Percentiles rank a stretch among this genome's conserved stretches.
Evolutionary conservation across 2,329 filamentous ascomycete species (phyloP).

Genomic region (Botrytis pseudocinerea): DNA sequence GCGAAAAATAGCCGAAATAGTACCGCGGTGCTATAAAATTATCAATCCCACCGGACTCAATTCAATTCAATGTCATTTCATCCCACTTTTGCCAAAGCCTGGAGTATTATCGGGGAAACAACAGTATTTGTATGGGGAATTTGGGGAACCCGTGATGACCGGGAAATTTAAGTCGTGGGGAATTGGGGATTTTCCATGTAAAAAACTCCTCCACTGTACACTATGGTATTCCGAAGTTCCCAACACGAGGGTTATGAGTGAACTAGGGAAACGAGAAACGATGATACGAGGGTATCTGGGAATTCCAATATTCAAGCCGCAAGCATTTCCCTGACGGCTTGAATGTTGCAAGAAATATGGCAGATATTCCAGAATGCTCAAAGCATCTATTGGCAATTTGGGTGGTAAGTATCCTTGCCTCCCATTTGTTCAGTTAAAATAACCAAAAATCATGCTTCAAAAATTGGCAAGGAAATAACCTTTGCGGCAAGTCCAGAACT

Average conservation of each 20-base stretch:
- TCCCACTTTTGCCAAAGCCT: conserved; percentile 12
- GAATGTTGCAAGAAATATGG: neutral
- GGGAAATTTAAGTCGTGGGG: neutral
- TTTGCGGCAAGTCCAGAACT: neutral
- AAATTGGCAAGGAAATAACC: neutral
- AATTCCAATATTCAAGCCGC: neutral
- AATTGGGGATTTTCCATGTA: conserved; percentile 5
- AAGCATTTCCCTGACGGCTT: neutral
- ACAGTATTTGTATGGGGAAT: neutral
- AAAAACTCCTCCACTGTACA: neutral
- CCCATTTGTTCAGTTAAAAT: neutral
- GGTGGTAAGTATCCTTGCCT: neutral
- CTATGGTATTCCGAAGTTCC: neutral
- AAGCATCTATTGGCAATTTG: neutral
- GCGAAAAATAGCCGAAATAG: neutral
- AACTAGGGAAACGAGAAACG: neutral
- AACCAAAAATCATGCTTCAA: neutral
- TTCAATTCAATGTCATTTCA: neutral
- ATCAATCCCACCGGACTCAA: neutral
- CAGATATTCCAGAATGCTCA: neutral
- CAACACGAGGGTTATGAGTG: neutral
- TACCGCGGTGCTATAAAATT: neutral
- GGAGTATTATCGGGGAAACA: conserved; percentile 1
- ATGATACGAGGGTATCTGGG: neutral
- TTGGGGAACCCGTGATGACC: conserved; percentile 4